These are phyloP conservation scores for Pistacia vera DNA, from an alignment of 345 rosid species.

Conservation along the genomic window DNA sequence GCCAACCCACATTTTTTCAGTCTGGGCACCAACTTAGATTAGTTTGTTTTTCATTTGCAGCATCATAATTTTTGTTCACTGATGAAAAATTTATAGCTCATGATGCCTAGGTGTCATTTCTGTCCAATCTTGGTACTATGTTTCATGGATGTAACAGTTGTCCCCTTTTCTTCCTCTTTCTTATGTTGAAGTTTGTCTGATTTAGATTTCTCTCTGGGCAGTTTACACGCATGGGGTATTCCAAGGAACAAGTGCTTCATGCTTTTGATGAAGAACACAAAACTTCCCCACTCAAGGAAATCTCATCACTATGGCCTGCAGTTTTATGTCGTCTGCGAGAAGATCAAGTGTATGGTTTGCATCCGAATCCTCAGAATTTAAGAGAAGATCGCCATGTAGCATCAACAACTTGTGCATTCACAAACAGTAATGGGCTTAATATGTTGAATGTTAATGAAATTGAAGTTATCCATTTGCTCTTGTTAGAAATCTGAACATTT, in stretches of 20 bases:
- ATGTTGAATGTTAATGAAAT: neutral
- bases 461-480: neutral
- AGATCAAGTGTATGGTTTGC: conserved; percentile 53
- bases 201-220: conserved; percentile 28
- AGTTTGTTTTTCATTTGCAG: neutral
- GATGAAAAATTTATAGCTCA: neutral
- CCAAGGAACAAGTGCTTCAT: conserved; percentile 54
- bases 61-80: neutral
- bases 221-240: conserved; percentile 64
- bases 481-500: conserved; percentile 5
- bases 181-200: neutral
- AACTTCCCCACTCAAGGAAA: conserved; percentile 54
- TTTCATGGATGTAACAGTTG: neutral
- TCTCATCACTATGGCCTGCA: conserved; percentile 62
- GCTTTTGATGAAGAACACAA: conserved; percentile 65
- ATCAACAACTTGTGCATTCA: conserved; percentile 18
- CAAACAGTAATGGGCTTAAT: conserved; percentile 24
- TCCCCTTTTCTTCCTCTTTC: neutral
- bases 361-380: conserved; percentile 30
- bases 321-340: conserved; percentile 73
- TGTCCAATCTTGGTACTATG: neutral
- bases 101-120: neutral
- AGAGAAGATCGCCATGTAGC: conserved; percentile 21
- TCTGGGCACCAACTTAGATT: neutral
- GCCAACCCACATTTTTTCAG: neutral